Evolutionary conservation across 2,329 filamentous ascomycete species (phyloP).

Genomic region (Penicillium freii): DNA sequence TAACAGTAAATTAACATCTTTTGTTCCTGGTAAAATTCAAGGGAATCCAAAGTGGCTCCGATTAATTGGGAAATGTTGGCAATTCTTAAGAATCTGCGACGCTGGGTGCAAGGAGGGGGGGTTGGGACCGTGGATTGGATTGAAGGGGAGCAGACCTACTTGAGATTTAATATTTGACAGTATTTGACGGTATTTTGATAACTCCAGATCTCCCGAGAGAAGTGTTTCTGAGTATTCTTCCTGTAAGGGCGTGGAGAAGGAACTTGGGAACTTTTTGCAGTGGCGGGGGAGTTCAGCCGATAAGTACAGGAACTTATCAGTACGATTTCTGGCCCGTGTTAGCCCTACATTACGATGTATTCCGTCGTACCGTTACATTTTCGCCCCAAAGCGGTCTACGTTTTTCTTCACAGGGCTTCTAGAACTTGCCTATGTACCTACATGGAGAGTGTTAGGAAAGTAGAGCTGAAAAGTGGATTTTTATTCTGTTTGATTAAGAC

Average conservation of each 20-base stretch:
- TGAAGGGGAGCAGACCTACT: not conserved
- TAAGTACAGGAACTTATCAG: constrained; percentile 8
- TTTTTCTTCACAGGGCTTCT: not conserved
- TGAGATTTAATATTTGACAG: not conserved
- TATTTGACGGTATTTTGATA: not conserved
- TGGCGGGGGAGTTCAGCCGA: constrained; percentile 9
- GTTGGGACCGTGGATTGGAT: not conserved
- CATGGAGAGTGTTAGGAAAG: not conserved
- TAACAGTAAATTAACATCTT: not conserved
- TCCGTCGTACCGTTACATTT: not conserved
- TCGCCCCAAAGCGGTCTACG: constrained; percentile 6
- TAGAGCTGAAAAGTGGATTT: not conserved
- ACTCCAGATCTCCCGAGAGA: not conserved
- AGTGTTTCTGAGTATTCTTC: not conserved
- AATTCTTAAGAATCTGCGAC: constrained; percentile 22
- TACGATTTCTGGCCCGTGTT: not conserved
- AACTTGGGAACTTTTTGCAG: constrained; percentile 10
- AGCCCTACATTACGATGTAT: not conserved
- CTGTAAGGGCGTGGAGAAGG: not conserved
- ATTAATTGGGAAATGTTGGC: not conserved
- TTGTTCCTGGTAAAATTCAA: not conserved
- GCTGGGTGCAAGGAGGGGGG: constrained; percentile 23
- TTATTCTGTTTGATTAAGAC: no score
- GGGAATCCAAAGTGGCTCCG: not conserved
- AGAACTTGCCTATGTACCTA: not conserved